phyloP scores from a whole-genome alignment of 306 rosid genomes.

The Cercis canadensis region DNA sequence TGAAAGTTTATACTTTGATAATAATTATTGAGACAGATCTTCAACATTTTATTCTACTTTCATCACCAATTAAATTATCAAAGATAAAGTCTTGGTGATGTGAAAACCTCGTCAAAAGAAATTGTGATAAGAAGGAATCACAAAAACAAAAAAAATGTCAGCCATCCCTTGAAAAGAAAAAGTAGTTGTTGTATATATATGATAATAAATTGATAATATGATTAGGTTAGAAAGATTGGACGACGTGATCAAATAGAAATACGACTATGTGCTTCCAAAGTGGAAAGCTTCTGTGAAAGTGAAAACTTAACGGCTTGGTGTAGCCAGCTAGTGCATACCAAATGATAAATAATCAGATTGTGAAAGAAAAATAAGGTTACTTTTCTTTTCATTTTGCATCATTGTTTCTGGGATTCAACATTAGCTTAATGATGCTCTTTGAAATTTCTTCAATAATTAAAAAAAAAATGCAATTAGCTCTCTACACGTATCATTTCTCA shows the following conservation, averaged over 20 bases:
- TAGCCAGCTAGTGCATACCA: constrained; percentile 25
- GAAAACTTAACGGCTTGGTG: constrained; percentile 56
- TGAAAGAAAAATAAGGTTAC: constrained; percentile 45
- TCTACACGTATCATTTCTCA: too few relatives aligned
- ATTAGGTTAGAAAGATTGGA: constrained; percentile 45
- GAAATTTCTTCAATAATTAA: constrained; percentile 12
- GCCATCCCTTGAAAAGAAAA: not conserved
- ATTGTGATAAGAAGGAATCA: constrained; percentile 17
- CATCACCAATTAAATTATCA: not conserved
- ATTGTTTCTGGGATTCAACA: constrained; percentile 39
- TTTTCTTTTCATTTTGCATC: constrained; percentile 46
- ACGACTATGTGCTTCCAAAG: constrained; percentile 40
- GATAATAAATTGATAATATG: constrained; percentile 6
- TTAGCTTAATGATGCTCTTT: constrained; percentile 43
- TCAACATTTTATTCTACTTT: not conserved
- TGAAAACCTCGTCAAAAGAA: constrained; percentile 26
- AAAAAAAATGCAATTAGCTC: too few relatives aligned
- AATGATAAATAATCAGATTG: constrained; percentile 36
- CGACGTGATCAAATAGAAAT: constrained; percentile 46
- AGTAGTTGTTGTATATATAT: constrained; percentile 4
- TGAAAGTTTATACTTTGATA: constrained; percentile 2
- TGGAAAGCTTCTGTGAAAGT: constrained; percentile 30
- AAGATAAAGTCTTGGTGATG: constrained; percentile 37
- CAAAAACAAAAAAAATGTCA: not conserved
- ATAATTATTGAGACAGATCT: constrained; percentile 24